Conservation (phyloP, 2,329 filamentous ascomycete species). For the Beauveria rudraprayagi region DNA sequence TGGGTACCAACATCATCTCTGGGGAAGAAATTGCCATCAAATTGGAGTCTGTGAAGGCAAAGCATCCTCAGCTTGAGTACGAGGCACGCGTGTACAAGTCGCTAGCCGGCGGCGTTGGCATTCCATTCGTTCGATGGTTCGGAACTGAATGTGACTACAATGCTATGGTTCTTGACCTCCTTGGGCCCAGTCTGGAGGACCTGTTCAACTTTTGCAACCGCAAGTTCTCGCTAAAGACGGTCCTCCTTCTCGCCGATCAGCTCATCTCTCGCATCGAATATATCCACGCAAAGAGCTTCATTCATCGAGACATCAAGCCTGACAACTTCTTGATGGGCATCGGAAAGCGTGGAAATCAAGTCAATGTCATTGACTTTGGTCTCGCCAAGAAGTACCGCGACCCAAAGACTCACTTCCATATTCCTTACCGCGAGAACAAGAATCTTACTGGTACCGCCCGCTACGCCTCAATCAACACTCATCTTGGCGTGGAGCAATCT, state of each 20-base stretch:
- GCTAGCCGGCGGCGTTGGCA: slow-evolving; percentile 92
- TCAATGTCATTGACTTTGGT: slow-evolving; percentile 99
- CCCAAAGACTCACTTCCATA: slow-evolving; percentile 99
- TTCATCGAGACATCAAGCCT: slow-evolving; percentile 99
- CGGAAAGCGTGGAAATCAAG: slow-evolving; percentile 97
- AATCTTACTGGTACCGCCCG: slow-evolving; percentile 97
- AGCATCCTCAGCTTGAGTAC: slow-evolving; percentile 98
- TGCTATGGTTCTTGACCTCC: slow-evolving; percentile 96
- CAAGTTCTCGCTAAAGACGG: slow-evolving; percentile 98
- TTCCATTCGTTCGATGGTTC: slow-evolving; percentile 99
- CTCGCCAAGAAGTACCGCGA: slow-evolving; percentile 99
- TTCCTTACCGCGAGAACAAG: slow-evolving; percentile 99
- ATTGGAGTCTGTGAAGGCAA: slow-evolving; percentile 98
- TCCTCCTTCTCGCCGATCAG: slow-evolving; percentile 91
- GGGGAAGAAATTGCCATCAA: slow-evolving; percentile 99
- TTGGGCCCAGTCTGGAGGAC: slow-evolving; percentile 92
- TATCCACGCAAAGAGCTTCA: slow-evolving; percentile 99
- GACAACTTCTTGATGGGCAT: slow-evolving; percentile 99
- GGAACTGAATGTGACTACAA: slow-evolving; percentile 99
- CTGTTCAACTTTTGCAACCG: slow-evolving; percentile 99
- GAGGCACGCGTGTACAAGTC: slow-evolving; percentile 89
- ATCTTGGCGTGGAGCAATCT: slow-evolving; percentile 96
- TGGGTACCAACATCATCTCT: slow-evolving; percentile 99
- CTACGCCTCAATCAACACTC: slow-evolving; percentile 98
- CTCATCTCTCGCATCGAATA: slow-evolving; percentile 99